Evolutionary conservation across 2,329 filamentous ascomycete genomes (phyloP).

Genomic region (Fusarium neocosmosporiellum): DNA sequence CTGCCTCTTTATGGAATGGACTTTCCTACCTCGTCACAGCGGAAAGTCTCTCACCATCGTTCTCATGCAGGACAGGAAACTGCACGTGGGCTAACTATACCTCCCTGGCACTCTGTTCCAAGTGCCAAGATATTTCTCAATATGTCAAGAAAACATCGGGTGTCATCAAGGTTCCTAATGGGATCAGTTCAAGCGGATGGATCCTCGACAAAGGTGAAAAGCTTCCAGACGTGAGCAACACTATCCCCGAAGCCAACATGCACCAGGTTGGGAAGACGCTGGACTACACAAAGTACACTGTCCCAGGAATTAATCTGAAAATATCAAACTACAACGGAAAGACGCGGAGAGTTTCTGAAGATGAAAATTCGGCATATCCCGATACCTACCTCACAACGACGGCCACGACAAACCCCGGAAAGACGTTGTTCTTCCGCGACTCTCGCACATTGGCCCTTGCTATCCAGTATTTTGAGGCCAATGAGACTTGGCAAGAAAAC

Average conservation of each 20-base stretch:
- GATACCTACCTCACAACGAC: conserved; percentile 10
- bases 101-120: conserved; percentile 10
- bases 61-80: conserved; percentile 14
- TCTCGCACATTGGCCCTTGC: conserved; percentile 8
- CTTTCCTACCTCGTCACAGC: neutral
- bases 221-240: conserved; percentile 10
- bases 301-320: neutral
- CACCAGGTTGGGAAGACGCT: neutral
- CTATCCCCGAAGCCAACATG: neutral
- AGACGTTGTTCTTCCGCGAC: neutral
- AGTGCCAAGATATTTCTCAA: conserved; percentile 1
- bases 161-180: neutral
- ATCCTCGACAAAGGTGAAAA: neutral
- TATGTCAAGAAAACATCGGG: neutral
- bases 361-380: neutral
- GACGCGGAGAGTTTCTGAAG: fast-evolving
- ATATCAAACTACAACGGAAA: conserved; percentile 10
- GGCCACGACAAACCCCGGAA: conserved; percentile 11
- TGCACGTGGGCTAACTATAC: conserved; percentile 17
- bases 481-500: conserved; percentile 3
- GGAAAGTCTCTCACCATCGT: neutral
- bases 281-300: neutral
- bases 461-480: conserved; percentile 12
- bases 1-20: conserved; percentile 10
- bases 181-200: neutral